Percentiles rank a stretch among this genome's conserved stretches.
These are phyloP conservation scores for Trichoderma polysporum DNA, from an alignment of 2,329 filamentous ascomycete genomes.

Conservation along the genomic window DNA sequence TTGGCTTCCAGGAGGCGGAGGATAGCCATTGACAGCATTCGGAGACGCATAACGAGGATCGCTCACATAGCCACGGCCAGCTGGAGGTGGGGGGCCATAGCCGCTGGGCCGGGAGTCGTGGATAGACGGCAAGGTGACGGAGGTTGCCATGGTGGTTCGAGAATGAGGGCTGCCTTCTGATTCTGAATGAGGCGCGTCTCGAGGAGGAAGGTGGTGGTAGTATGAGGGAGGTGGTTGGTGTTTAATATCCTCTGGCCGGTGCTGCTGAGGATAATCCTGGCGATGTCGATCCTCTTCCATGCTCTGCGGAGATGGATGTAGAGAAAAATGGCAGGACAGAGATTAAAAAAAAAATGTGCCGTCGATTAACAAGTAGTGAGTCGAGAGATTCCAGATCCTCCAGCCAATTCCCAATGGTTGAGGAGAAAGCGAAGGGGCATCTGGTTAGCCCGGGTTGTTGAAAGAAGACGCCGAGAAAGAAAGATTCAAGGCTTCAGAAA, in stretches of 20 bases:
- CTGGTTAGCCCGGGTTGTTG: conserved; percentile 1
- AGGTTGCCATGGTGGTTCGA: conserved; percentile 42
- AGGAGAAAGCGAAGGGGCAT: conserved; percentile 17
- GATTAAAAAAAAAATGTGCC: neutral
- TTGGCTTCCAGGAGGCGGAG: conserved; percentile 38
- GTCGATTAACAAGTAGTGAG: conserved; percentile 21
- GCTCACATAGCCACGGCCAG: conserved; percentile 35
- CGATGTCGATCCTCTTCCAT: conserved; percentile 43
- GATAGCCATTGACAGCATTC: conserved; percentile 48
- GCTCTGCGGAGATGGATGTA: conserved; percentile 30
- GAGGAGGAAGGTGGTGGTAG: conserved; percentile 34
- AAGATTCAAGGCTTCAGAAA: neutral
- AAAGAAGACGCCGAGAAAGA: neutral
- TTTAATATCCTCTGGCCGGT: conserved; percentile 41
- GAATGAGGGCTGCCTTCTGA: conserved; percentile 7
- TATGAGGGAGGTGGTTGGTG: conserved; percentile 44
- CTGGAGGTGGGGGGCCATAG: conserved; percentile 36
- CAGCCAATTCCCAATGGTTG: conserved; percentile 13
- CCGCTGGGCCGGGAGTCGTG: conserved; percentile 43
- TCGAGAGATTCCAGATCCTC: conserved; percentile 22
- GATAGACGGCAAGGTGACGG: conserved; percentile 51
- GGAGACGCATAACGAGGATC: conserved; percentile 45
- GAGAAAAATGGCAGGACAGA: conserved; percentile 18
- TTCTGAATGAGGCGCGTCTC: conserved; percentile 41
- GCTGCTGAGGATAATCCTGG: conserved; percentile 39